Conservation (phyloP, 2,329 filamentous ascomycete species). For the Phyllosticta citribraziliensis region DNA sequence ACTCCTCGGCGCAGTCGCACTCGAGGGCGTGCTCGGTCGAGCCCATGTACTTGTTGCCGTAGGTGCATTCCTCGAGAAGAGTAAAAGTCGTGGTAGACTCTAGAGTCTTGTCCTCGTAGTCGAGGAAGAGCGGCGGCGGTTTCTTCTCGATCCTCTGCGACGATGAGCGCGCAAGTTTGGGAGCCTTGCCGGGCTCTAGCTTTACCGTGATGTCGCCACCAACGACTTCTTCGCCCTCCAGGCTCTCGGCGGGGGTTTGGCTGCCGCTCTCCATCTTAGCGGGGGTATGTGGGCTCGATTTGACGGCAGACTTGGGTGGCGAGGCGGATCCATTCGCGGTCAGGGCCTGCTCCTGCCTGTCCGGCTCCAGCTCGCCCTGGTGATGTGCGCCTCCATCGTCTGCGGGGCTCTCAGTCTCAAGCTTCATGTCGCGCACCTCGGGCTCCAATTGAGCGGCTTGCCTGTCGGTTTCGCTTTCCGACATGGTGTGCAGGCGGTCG, state of each 20-base stretch:
- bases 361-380: constrained; percentile 15
- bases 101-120: constrained; percentile 67
- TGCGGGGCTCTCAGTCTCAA: constrained; percentile 30
- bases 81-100: constrained; percentile 71
- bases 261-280: constrained; percentile 21
- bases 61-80: constrained; percentile 75
- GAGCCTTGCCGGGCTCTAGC: constrained; percentile 54
- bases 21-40: constrained; percentile 88
- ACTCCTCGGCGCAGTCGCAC: constrained; percentile 91
- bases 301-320: constrained; percentile 11
- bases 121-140: constrained; percentile 56
- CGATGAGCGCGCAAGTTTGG: constrained; percentile 63
- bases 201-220: constrained; percentile 54
- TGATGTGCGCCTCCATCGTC: constrained; percentile 20
- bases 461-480: constrained; percentile 25
- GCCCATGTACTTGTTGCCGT: constrained; percentile 84
- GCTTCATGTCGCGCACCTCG: constrained; percentile 36
- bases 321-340: constrained; percentile 17
- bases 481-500: constrained; percentile 23
- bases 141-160: constrained; percentile 59
- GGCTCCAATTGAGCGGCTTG: constrained; percentile 31
- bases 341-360: constrained; percentile 15
- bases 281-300: constrained; percentile 1
- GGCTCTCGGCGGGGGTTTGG: constrained; percentile 28
- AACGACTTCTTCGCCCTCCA: constrained; percentile 43